A percentile compares a stretch with the other conserved stretches of the same genome.
phyloP scores from a whole-genome alignment of 169 alveolate species.

The Plasmodium fragile region DNA sequence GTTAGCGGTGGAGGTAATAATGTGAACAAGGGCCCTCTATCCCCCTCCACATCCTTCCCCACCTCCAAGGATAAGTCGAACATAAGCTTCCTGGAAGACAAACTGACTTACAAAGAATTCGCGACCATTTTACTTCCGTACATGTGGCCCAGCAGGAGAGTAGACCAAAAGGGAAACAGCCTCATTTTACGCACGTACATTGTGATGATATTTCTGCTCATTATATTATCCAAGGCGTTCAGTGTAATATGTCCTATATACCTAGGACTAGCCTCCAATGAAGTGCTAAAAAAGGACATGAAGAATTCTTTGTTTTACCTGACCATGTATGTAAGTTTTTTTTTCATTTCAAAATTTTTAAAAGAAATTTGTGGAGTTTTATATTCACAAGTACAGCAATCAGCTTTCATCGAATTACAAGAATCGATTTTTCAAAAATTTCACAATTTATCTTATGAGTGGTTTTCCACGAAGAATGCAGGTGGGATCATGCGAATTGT shows the following conservation, averaged over 20 bases:
- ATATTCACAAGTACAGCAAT: slow-evolving; percentile 66
- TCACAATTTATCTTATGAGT: slow-evolving; percentile 64
- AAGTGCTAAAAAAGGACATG: slow-evolving; percentile 32
- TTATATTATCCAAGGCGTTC: slow-evolving; percentile 66
- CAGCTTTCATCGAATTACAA: slow-evolving; percentile 70
- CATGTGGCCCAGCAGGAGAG: slow-evolving; percentile 68
- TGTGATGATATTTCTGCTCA: slow-evolving; percentile 42
- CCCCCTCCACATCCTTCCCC: background rate
- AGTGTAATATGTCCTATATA: slow-evolving; percentile 75
- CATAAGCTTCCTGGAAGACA: slow-evolving; percentile 37
- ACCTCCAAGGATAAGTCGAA: background rate
- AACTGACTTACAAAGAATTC: slow-evolving; percentile 30
- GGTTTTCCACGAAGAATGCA: slow-evolving; percentile 60
- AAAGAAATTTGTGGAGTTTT: slow-evolving; percentile 53
- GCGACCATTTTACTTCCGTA: slow-evolving; percentile 29
- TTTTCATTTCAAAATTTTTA: slow-evolving; percentile 46
- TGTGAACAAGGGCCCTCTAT: too few relatives aligned
- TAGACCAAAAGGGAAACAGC: slow-evolving; percentile 68
- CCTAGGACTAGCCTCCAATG: slow-evolving; percentile 75
- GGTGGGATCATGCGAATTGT: slow-evolving; percentile 74
- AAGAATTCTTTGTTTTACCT: slow-evolving; percentile 10
- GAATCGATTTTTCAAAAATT: slow-evolving; percentile 48
- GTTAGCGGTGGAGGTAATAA: background rate
- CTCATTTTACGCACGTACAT: slow-evolving; percentile 49
- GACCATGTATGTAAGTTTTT: slow-evolving; percentile 24